phyloP scores from a whole-genome alignment of 2,329 filamentous ascomycete species.

The Paraconiothyrium sp. region DNA sequence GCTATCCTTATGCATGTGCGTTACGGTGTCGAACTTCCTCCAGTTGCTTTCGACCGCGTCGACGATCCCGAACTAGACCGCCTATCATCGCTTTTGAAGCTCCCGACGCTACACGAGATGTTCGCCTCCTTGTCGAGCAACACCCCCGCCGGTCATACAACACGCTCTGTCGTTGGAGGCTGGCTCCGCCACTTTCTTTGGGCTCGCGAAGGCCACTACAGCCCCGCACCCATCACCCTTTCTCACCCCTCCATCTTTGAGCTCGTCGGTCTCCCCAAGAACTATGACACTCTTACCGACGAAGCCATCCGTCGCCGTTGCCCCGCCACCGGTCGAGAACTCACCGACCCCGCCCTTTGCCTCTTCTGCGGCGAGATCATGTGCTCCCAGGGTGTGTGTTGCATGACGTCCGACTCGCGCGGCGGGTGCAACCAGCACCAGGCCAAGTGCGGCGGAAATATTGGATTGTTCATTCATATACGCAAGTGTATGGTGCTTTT shows the following conservation, averaged over 20 bases:
- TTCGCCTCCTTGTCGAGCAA: slow-evolving; percentile 65
- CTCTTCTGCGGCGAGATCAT: slow-evolving; percentile 97
- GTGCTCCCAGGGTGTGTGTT: slow-evolving; percentile 93
- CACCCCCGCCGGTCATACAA: slow-evolving; percentile 41
- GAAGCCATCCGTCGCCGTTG: slow-evolving; percentile 86
- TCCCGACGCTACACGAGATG: slow-evolving; percentile 83
- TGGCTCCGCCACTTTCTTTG: slow-evolving; percentile 76
- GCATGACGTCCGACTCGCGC: slow-evolving; percentile 70
- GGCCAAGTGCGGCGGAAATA: slow-evolving; percentile 84
- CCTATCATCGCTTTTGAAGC: slow-evolving; percentile 75
- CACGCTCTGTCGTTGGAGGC: slow-evolving; percentile 65
- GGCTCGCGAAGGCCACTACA: slow-evolving; percentile 53
- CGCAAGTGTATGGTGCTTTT: slow-evolving; percentile 94
- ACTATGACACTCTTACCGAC: slow-evolving; percentile 91
- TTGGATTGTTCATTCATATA: slow-evolving; percentile 96
- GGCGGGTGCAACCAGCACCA: slow-evolving; percentile 86
- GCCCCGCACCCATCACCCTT: slow-evolving; percentile 56
- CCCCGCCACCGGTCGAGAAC: slow-evolving; percentile 88
- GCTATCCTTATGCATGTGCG: slow-evolving; percentile 86
- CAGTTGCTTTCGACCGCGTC: slow-evolving; percentile 62
- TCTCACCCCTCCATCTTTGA: slow-evolving; percentile 94
- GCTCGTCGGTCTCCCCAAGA: slow-evolving; percentile 88
- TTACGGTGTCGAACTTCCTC: slow-evolving; percentile 87
- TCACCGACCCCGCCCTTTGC: slow-evolving; percentile 90
- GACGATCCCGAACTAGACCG: slow-evolving; percentile 83